phyloP scores from a whole-genome alignment of 768 basidiomycete species.

The Boletellus sp. region DNA sequence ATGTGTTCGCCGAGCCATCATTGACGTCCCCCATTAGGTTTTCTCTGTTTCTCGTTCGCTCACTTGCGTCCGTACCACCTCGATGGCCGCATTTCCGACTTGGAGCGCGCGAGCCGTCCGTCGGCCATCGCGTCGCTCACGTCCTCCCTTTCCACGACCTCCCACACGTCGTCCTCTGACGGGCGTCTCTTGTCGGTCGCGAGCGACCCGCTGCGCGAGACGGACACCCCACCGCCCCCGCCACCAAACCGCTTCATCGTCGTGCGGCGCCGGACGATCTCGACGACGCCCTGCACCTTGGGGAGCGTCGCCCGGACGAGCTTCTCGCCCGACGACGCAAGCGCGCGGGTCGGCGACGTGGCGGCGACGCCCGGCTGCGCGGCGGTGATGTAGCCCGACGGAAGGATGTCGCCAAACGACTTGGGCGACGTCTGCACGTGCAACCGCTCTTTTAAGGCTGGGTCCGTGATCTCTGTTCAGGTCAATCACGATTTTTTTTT shows the following conservation, averaged over 20 bases:
- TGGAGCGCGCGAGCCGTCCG: conserved; percentile 18
- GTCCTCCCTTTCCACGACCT: conserved; percentile 13
- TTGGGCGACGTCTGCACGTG: conserved; percentile 16
- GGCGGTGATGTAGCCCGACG: conserved; percentile 42
- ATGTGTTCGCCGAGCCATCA: neutral
- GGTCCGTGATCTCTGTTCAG: conserved; percentile 24
- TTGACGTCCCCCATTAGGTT: too few relatives aligned
- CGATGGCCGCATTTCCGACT: conserved; percentile 25
- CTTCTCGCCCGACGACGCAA: conserved; percentile 27
- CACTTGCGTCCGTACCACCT: conserved; percentile 16
- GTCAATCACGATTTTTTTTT: neutral
- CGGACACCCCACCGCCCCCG: too few relatives aligned
- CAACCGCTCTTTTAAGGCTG: conserved; percentile 22
- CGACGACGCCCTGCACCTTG: conserved; percentile 39
- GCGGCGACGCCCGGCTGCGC: conserved; percentile 19
- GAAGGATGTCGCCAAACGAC: conserved; percentile 49
- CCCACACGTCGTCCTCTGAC: conserved; percentile 19
- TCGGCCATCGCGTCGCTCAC: neutral
- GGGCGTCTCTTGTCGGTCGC: conserved; percentile 19
- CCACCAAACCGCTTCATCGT: conserved; percentile 5
- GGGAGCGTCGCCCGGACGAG: conserved; percentile 34
- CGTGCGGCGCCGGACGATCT: conserved; percentile 23
- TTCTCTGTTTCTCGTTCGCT: neutral
- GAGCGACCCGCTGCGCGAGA: conserved; percentile 12
- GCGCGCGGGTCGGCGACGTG: conserved; percentile 2